Conservation (phyloP, 169 alveolate genomes). For the Plasmodium malariae region DNA sequence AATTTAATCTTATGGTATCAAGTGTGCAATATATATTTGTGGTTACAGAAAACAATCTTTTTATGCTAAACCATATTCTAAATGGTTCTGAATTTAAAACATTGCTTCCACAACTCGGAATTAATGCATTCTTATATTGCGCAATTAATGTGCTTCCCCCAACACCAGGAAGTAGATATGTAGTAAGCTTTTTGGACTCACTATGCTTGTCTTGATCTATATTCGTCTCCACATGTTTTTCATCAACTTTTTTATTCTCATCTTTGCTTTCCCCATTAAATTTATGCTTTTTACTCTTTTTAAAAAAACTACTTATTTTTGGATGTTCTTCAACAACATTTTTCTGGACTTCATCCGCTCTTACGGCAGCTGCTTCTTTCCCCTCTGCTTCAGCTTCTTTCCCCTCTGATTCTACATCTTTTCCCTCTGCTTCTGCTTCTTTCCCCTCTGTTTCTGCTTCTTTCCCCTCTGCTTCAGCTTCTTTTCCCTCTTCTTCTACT, state of each 20-base stretch:
- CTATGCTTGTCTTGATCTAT: background rate
- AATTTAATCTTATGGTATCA: conserved; percentile 48
- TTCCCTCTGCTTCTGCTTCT: background rate
- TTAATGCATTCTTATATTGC: conserved; percentile 30
- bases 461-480: background rate
- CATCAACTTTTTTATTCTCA: background rate
- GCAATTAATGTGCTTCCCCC: conserved; percentile 74
- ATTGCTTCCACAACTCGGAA: conserved; percentile 31
- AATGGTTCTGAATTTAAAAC: conserved; percentile 35
- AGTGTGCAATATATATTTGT: conserved; percentile 45
- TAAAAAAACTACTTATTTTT: background rate
- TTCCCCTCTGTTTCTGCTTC: background rate
- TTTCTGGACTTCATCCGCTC: background rate
- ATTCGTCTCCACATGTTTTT: background rate
- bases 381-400: background rate
- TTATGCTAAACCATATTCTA: conserved; percentile 53
- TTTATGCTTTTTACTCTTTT: too few species aligned
- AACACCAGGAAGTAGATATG: conserved; percentile 38
- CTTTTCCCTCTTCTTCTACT: background rate
- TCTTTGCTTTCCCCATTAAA: too few species aligned
- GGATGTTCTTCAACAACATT: background rate
- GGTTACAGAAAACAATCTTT: conserved; percentile 26
- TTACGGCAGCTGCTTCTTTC: background rate
- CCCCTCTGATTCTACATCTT: background rate
- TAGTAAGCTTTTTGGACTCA: background rate